phyloP scores from a whole-genome alignment of 495 filamentous ascomycete genomes.

The Trichocladium uniseriatum region DNA sequence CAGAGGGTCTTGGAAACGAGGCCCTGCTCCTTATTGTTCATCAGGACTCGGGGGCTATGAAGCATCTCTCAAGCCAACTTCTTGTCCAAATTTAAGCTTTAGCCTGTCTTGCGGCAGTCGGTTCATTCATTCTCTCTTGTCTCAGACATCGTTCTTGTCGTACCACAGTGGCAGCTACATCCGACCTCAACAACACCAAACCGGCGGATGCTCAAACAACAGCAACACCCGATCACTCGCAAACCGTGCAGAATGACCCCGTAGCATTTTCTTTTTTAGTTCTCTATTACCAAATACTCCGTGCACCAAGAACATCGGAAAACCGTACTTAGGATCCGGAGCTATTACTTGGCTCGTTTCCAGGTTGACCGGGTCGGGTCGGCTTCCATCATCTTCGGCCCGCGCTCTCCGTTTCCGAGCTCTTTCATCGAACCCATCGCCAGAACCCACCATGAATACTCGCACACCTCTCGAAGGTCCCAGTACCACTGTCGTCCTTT shows the following conservation, averaged over 20 bases:
- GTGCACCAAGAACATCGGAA: background rate
- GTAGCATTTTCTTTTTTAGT: background rate
- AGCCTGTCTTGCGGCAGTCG: too few species aligned
- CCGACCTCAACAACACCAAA: background rate
- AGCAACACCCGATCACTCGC: too few species aligned
- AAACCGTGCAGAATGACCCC: conserved; percentile 1
- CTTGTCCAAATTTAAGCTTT: too few species aligned
- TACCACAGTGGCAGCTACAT: too few species aligned
- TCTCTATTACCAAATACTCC: too few species aligned
- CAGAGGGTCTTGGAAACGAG: background rate
- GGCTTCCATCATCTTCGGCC: background rate
- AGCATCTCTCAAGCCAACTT: background rate
- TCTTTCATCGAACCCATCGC: background rate
- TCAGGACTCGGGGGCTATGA: background rate
- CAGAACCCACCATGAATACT: conserved; percentile 66
- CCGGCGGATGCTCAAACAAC: background rate
- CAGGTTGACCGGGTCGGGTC: background rate
- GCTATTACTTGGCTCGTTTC: background rate
- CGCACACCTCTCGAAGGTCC: conserved; percentile 74
- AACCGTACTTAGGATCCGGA: background rate
- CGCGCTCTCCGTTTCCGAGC: background rate
- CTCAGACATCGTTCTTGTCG: too few species aligned
- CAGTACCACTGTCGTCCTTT: conserved; percentile 64
- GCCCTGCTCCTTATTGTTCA: background rate
- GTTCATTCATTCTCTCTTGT: too few species aligned